phyloP scores from a whole-genome alignment of 129 eudicot genomes.

The Flaveria sonorensis region DNA sequence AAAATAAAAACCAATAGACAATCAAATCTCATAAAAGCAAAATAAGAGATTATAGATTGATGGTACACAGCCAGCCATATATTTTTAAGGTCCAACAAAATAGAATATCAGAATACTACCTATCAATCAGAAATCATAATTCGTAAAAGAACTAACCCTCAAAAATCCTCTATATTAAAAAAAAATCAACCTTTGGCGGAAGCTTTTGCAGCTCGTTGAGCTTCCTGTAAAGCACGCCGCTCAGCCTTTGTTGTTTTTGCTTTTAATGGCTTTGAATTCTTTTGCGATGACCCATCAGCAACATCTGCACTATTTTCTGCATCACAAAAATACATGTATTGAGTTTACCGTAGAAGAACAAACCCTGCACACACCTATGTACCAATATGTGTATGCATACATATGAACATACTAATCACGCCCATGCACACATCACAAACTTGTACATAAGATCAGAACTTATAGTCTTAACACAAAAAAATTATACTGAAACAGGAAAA shows the following conservation, averaged over 20 bases:
- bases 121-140: background rate
- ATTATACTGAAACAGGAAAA: background rate
- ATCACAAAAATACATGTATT: conserved; percentile 3
- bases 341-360: background rate
- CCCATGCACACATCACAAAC: background rate
- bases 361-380: background rate
- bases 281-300: conserved; percentile 32
- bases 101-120: background rate
- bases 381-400: background rate
- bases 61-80: background rate
- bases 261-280: conserved; percentile 54
- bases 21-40: background rate
- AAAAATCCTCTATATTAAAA: background rate
- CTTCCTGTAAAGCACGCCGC: conserved; percentile 89
- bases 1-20: background rate
- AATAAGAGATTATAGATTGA: background rate
- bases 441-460: background rate
- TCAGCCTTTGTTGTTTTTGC: conserved; percentile 87
- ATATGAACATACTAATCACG: background rate
- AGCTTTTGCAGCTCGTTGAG: conserved; percentile 95
- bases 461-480: background rate
- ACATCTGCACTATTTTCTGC: conserved; percentile 51
- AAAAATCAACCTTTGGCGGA: conserved; percentile 63
- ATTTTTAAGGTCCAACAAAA: background rate
- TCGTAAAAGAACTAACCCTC: background rate